A percentile compares a stretch with the other conserved stretches of the same genome.
Conservation (phyloP, 176 grass and related monocot genomes). For the Alopecurus myosuroides region DNA sequence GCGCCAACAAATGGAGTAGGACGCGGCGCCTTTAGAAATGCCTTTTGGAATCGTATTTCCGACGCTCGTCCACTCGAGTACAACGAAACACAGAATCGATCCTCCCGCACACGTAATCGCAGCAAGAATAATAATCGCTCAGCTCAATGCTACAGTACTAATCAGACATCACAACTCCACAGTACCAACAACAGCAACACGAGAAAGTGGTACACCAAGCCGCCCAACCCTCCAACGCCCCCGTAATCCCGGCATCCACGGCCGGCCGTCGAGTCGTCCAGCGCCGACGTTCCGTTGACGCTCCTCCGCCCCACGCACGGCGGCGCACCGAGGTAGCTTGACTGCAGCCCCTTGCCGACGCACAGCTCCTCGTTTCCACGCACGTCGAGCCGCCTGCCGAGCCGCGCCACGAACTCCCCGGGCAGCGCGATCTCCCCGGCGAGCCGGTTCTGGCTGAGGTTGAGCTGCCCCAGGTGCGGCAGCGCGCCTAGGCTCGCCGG, state of each 20-base stretch:
- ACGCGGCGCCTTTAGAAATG: too few relatives aligned
- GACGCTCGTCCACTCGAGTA: too few relatives aligned
- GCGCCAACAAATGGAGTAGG: too few relatives aligned
- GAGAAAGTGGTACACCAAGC: not conserved
- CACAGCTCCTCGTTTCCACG: conserved; percentile 69
- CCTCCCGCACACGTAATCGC: not conserved
- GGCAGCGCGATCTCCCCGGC: conserved; percentile 71
- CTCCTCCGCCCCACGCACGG: conserved; percentile 32
- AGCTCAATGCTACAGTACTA: not conserved
- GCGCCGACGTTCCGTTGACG: not conserved
- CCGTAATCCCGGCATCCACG: not conserved
- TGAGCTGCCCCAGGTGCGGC: conserved; percentile 76
- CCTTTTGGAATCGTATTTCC: too few relatives aligned
- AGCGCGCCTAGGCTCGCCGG: conserved; percentile 51
- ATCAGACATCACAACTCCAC: not conserved
- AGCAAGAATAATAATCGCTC: not conserved
- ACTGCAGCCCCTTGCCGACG: conserved; percentile 26
- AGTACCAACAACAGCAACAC: not conserved
- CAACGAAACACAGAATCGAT: too few relatives aligned
- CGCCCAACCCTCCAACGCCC: not conserved
- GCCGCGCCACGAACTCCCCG: conserved; percentile 59
- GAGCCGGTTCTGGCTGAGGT: conserved; percentile 84
- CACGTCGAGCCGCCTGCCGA: conserved; percentile 69
- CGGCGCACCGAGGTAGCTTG: conserved; percentile 44
- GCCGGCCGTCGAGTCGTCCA: not conserved